phyloP scores from a whole-genome alignment of 805 yeast species.

The Metschnikowia similis region DNA sequence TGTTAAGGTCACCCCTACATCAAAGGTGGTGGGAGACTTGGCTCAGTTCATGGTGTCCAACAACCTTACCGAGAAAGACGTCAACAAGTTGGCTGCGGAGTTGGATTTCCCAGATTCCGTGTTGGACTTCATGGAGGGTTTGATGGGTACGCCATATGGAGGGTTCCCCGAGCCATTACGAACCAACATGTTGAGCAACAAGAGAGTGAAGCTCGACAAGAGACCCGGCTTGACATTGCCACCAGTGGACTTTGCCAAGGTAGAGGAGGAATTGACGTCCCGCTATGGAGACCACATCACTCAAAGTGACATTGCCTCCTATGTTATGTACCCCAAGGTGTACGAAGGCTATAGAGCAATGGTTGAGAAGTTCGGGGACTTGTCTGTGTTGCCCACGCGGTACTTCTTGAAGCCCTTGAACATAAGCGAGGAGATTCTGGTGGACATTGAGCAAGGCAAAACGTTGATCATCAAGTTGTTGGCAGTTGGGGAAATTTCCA shows the following conservation, averaged over 20 bases:
- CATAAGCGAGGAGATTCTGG: conserved; percentile 82
- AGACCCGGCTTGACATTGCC: conserved; percentile 91
- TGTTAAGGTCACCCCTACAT: conserved; percentile 98
- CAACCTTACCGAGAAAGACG: conserved; percentile 82
- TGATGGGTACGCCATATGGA: conserved; percentile 99
- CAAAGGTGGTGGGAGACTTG: conserved; percentile 98
- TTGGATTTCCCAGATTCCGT: conserved; percentile 99
- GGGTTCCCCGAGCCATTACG: conserved; percentile 99
- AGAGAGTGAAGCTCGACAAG: conserved; percentile 81
- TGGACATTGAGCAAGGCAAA: conserved; percentile 94
- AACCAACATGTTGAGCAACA: conserved; percentile 82
- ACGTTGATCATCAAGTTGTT: conserved; percentile 83
- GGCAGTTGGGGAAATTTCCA: conserved; percentile 87
- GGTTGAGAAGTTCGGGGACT: conserved; percentile 79
- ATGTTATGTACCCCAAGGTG: conserved; percentile 97
- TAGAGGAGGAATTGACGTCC: conserved; percentile 67
- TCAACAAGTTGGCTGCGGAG: conserved; percentile 77
- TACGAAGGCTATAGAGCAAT: conserved; percentile 80
- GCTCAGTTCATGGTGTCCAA: conserved; percentile 99
- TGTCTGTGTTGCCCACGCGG: conserved; percentile 90
- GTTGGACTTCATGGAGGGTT: conserved; percentile 96
- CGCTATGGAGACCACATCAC: conserved; percentile 71
- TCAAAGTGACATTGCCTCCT: conserved; percentile 90
- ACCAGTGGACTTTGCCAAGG: conserved; percentile 73
- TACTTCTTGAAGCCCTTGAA: conserved; percentile 84